A percentile compares a stretch with the other conserved stretches of the same genome.
These are phyloP conservation scores for Irpex lacteus DNA, from an alignment of 1,284 basidiomycete genomes.

Conservation along the genomic window DNA sequence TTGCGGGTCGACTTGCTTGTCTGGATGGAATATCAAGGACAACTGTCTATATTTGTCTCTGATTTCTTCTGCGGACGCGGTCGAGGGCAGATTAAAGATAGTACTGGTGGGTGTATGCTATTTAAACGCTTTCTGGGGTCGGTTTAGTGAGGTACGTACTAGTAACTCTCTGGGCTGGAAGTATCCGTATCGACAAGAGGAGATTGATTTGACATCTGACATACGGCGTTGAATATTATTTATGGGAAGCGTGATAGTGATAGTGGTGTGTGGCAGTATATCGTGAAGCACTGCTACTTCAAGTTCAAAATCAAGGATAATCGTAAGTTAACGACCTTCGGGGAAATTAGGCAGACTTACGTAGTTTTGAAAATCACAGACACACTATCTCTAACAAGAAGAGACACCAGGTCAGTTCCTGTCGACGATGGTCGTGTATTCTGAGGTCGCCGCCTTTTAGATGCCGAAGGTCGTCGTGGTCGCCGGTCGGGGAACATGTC, in stretches of 20 bases:
- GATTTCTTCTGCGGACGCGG: constrained; percentile 65
- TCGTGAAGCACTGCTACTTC: neutral
- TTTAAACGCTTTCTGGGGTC: neutral
- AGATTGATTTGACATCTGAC: neutral
- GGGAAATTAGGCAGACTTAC: too few species aligned
- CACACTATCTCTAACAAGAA: too few species aligned
- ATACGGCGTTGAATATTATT: neutral
- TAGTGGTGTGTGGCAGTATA: neutral
- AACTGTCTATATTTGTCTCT: constrained; percentile 69
- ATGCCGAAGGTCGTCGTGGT: neutral
- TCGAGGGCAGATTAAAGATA: constrained; percentile 64
- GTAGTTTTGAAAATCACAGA: too few species aligned
- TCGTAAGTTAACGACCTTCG: too few species aligned
- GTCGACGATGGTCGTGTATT: neutral
- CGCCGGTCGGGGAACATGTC: neutral
- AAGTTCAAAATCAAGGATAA: neutral
- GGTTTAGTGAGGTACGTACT: neutral
- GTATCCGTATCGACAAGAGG: neutral
- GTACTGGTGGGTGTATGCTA: constrained; percentile 36
- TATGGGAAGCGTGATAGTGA: neutral
- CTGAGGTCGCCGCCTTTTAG: neutral
- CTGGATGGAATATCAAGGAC: constrained; percentile 83
- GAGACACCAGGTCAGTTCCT: neutral
- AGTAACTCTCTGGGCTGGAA: neutral
- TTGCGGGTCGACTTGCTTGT: constrained; percentile 69